These are phyloP conservation scores for Chytriomyces hyalinus DNA, from an alignment of 192 early-diverging fungal species.

Conservation along the genomic window DNA sequence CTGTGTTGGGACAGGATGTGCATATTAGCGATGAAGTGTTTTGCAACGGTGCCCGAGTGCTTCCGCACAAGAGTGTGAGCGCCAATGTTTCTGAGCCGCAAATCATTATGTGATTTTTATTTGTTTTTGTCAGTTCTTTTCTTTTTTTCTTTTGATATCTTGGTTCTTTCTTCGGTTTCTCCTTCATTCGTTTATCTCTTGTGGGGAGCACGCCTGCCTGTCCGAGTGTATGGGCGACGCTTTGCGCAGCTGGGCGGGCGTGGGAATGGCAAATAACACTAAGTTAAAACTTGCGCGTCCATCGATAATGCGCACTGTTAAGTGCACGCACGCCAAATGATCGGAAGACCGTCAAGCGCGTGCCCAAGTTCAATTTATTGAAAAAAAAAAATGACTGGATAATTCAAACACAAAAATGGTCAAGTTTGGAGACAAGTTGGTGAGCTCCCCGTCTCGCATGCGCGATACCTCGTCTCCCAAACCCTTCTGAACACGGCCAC, in stretches of 20 bases:
- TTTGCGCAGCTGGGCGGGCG: too few species aligned
- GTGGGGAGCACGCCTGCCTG: neutral
- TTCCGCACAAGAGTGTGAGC: conserved; percentile 60
- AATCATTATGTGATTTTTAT: conserved; percentile 46
- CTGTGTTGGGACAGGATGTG: conserved; percentile 98
- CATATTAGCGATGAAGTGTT: conserved; percentile 83
- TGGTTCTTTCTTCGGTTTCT: neutral
- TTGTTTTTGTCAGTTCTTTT: neutral
- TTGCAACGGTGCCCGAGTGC: conserved; percentile 56
- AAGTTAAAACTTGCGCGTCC: too few species aligned
- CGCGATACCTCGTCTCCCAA: too few species aligned
- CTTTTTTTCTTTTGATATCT: conserved; percentile 6
- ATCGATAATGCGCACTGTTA: too few species aligned
- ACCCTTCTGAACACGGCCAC: too few species aligned
- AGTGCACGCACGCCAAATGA: too few species aligned
- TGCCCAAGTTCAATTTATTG: neutral
- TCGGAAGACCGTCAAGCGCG: neutral
- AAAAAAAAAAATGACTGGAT: neutral
- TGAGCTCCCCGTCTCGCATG: neutral
- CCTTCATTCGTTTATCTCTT: neutral
- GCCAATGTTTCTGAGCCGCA: conserved; percentile 40
- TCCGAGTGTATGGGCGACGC: too few species aligned
- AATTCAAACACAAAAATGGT: conserved; percentile 18
- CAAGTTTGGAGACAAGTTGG: conserved; percentile 37
- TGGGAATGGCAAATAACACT: too few species aligned